Conservation (phyloP, 2,329 filamentous ascomycete genomes). For the Paramyrothecium roridum region DNA sequence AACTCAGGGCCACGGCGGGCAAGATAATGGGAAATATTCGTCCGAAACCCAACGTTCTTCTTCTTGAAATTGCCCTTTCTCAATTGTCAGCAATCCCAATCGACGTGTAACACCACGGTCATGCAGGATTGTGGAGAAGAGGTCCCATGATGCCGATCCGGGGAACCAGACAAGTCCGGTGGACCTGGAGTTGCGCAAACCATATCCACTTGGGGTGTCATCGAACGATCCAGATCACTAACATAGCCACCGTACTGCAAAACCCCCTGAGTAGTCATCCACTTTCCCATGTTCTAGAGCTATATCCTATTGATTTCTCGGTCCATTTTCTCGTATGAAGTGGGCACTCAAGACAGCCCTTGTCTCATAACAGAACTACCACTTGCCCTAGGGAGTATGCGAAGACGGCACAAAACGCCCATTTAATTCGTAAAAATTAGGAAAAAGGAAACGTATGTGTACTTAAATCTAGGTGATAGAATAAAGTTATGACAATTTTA, state of each 20-base stretch:
- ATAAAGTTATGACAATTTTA: no score
- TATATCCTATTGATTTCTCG: no score
- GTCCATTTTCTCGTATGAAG: no score
- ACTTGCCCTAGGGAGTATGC: no score
- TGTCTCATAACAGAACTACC: no score
- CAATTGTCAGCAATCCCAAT: not conserved
- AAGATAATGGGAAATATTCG: not conserved
- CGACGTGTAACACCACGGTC: not conserved
- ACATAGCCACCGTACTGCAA: not conserved
- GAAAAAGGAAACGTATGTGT: no score
- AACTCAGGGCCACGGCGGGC: not conserved
- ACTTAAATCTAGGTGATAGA: no score
- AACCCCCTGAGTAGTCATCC: no score
- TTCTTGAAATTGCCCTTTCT: not conserved
- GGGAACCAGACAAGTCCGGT: not conserved
- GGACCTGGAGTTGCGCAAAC: not conserved
- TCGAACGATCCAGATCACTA: not conserved
- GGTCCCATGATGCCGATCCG: not conserved
- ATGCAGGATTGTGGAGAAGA: not conserved
- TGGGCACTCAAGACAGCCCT: no score
- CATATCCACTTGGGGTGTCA: not conserved
- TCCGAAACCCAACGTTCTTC: not conserved
- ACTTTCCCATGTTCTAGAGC: no score
- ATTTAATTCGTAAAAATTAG: no score
- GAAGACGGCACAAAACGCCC: no score